Evolutionary conservation across 2,329 filamentous ascomycete genomes (phyloP).

Genomic region (Penicillium frequentans): DNA sequence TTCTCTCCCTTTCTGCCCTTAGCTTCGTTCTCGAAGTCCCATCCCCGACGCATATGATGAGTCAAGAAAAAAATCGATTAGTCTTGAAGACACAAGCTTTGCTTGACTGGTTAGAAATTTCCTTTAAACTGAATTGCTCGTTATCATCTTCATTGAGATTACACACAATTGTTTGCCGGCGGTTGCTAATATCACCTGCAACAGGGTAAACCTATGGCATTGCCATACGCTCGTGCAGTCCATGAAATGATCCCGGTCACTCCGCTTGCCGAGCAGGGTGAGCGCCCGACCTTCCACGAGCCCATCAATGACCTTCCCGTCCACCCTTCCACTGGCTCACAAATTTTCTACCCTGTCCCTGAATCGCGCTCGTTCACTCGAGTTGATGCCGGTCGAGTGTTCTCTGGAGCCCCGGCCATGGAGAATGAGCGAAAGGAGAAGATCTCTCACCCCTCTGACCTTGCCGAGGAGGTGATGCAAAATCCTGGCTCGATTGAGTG

Average conservation of each 20-base stretch:
- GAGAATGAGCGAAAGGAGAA: conserved; percentile 22
- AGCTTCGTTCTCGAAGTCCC: neutral
- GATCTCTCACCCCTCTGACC: conserved; percentile 30
- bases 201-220: conserved; percentile 74
- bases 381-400: conserved; percentile 63
- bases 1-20: conserved; percentile 14
- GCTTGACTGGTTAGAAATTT: conserved; percentile 62
- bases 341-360: conserved; percentile 64
- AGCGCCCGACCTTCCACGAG: conserved; percentile 53
- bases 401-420: conserved; percentile 48
- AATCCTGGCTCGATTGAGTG: conserved; percentile 39
- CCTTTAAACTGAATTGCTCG: conserved; percentile 42
- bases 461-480: conserved; percentile 33
- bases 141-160: conserved; percentile 6
- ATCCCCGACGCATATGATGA: conserved; percentile 59
- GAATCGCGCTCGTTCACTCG: conserved; percentile 67
- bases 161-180: conserved; percentile 16
- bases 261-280: conserved; percentile 40
- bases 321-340: conserved; percentile 54
- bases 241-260: conserved; percentile 77
- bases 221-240: conserved; percentile 73
- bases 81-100: conserved; percentile 87
- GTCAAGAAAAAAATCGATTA: conserved; percentile 84
- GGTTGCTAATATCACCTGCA: conserved; percentile 12
- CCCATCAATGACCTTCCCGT: conserved; percentile 64